phyloP scores from a whole-genome alignment of 2,329 filamentous ascomycete species.

The Penicillium hordei region DNA sequence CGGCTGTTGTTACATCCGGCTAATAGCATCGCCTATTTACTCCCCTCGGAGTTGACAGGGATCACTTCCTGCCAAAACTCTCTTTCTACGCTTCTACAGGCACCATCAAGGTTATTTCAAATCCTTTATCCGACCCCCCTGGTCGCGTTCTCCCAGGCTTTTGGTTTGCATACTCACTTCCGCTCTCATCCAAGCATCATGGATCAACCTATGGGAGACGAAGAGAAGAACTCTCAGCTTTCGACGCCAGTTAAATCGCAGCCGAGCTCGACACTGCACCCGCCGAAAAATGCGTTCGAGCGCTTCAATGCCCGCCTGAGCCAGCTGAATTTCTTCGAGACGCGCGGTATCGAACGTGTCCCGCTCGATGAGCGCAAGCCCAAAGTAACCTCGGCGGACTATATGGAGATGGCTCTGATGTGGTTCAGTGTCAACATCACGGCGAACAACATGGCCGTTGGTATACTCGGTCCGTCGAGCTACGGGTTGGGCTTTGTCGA shows the following conservation, averaged over 20 bases:
- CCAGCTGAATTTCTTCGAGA: not conserved
- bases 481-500: not conserved
- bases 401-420: not conserved
- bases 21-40: not conserved
- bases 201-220: not conserved
- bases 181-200: not conserved
- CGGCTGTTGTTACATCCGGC: not conserved
- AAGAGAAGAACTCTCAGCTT: not conserved
- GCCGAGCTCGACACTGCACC: not conserved
- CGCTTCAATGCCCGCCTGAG: not conserved
- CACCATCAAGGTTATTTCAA: not conserved
- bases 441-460: not conserved
- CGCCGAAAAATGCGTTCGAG: not conserved
- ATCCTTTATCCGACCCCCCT: not conserved
- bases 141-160: not conserved
- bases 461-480: not conserved
- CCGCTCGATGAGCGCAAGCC: not conserved
- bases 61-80: not conserved
- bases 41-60: not conserved
- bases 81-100: not conserved
- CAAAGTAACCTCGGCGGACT: not conserved
- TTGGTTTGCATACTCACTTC: not conserved
- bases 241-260: not conserved
- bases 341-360: not conserved
- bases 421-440: not conserved